A percentile compares a stretch with the other conserved stretches of the same genome.
Evolutionary conservation across 2,329 filamentous ascomycete species (phyloP).

Genomic region (Alternaria sp.): DNA sequence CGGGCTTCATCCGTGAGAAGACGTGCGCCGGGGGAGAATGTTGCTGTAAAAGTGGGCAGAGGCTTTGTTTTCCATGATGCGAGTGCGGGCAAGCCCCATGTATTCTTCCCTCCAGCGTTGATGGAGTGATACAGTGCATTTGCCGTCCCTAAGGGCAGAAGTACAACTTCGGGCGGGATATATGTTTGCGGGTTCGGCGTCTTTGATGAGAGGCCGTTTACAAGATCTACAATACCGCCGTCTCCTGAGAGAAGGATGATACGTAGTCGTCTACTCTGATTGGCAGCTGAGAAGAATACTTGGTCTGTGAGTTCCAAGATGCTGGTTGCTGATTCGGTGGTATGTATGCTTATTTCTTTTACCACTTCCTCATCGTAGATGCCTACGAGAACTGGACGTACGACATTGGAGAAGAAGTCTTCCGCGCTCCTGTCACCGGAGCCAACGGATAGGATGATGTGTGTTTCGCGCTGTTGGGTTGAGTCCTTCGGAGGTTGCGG

Average conservation of each 20-base stretch:
- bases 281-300: conserved; percentile 60
- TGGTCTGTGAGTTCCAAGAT: conserved; percentile 69
- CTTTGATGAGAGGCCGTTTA: conserved; percentile 69
- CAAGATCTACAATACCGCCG: conserved; percentile 82
- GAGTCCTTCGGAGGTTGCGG: not conserved
- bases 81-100: conserved; percentile 54
- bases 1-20: conserved; percentile 56
- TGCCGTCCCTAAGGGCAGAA: conserved; percentile 63
- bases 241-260: conserved; percentile 87
- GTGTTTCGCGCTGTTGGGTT: conserved; percentile 38
- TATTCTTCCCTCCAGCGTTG: conserved; percentile 49
- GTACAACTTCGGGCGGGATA: conserved; percentile 63
- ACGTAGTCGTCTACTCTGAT: conserved; percentile 53
- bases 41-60: conserved; percentile 55
- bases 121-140: conserved; percentile 61
- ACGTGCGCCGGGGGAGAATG: conserved; percentile 57
- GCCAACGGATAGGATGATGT: conserved; percentile 57
- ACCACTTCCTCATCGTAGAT: conserved; percentile 46
- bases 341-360: conserved; percentile 62
- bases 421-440: conserved; percentile 56
- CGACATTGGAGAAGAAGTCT: conserved; percentile 49
- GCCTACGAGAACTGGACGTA: conserved; percentile 55
- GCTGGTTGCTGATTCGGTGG: conserved; percentile 70
- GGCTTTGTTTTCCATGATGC: conserved; percentile 44
- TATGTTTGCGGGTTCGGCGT: conserved; percentile 29